Conservation (phyloP, 2,329 filamentous ascomycete genomes). For the Aspergillus sp. region DNA sequence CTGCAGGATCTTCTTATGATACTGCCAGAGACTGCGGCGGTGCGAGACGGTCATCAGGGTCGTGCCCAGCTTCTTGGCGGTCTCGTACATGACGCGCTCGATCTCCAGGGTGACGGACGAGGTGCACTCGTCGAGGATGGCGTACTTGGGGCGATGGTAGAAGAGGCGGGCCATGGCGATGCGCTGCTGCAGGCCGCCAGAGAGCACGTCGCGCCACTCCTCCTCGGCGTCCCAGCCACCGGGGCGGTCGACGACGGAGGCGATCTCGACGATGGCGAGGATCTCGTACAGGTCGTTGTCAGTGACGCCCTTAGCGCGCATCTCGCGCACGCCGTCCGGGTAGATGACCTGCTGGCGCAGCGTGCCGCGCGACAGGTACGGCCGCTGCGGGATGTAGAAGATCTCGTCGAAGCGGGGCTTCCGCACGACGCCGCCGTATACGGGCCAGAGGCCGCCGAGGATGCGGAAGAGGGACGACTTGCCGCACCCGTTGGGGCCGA, state of each 20-base stretch:
- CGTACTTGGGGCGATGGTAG: constrained; percentile 89
- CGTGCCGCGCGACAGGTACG: constrained; percentile 85
- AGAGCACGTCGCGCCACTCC: constrained; percentile 94
- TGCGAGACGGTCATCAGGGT: constrained; percentile 97
- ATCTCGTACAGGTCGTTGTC: constrained; percentile 77
- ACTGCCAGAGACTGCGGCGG: constrained; percentile 89
- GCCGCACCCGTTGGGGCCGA: constrained; percentile 94
- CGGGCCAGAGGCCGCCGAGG: constrained; percentile 92
- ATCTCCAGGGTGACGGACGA: constrained; percentile 92
- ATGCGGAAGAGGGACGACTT: constrained; percentile 97
- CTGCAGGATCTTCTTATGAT: constrained; percentile 90
- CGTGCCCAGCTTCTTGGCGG: constrained; percentile 84
- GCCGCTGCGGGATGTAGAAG: constrained; percentile 96
- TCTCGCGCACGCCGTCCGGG: constrained; percentile 81
- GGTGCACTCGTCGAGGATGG: constrained; percentile 96
- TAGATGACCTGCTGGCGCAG: constrained; percentile 98
- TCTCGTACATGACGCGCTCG: constrained; percentile 95
- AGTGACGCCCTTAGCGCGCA: constrained; percentile 78
- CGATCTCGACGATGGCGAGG: constrained; percentile 76
- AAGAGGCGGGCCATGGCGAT: constrained; percentile 95
- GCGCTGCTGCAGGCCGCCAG: constrained; percentile 88
- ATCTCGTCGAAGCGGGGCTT: constrained; percentile 92
- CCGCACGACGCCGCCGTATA: constrained; percentile 89
- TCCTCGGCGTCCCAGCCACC: constrained; percentile 89
- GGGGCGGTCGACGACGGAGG: constrained; percentile 74